These are phyloP conservation scores for Cinchona pubescens DNA, from an alignment of 257 asterid species.

Conservation along the genomic window DNA sequence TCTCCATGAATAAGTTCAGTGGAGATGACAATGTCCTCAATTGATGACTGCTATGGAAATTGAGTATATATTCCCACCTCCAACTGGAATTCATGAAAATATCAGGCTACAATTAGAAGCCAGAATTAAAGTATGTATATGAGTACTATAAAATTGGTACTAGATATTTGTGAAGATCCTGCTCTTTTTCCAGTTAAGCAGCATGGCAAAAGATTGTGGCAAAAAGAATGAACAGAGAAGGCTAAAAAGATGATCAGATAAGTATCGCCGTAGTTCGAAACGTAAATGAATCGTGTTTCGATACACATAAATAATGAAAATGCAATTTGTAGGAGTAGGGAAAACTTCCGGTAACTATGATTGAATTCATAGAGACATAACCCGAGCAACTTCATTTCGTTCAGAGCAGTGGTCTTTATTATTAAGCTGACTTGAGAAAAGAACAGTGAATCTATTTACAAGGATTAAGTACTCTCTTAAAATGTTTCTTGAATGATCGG, in stretches of 20 bases:
- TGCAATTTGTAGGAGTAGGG: too few species aligned
- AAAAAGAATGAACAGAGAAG: slow-evolving; percentile 20
- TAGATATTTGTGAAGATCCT: neutral
- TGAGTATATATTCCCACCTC: neutral
- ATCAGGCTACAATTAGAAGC: neutral
- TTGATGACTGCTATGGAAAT: slow-evolving; percentile 10
- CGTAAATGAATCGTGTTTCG: too few species aligned
- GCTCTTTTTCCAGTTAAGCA: slow-evolving; percentile 2
- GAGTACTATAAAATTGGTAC: neutral
- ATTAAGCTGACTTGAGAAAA: too few species aligned
- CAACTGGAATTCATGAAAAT: neutral
- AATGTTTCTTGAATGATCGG: too few species aligned
- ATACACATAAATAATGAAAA: too few species aligned
- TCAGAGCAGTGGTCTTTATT: too few species aligned
- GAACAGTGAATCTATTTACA: too few species aligned
- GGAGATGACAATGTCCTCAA: slow-evolving; percentile 29
- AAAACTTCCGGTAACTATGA: too few species aligned
- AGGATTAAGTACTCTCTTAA: too few species aligned
- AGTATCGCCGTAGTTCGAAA: too few species aligned
- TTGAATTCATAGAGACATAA: too few species aligned
- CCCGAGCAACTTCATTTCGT: too few species aligned
- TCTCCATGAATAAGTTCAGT: slow-evolving; percentile 30
- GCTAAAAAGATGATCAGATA: slow-evolving; percentile 24
- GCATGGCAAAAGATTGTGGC: slow-evolving; percentile 1
- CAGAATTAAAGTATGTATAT: neutral